Percentiles rank a stretch among this genome's conserved stretches.
phyloP scores from a whole-genome alignment of 495 filamentous ascomycete species.

The Penicillium pulvis region DNA sequence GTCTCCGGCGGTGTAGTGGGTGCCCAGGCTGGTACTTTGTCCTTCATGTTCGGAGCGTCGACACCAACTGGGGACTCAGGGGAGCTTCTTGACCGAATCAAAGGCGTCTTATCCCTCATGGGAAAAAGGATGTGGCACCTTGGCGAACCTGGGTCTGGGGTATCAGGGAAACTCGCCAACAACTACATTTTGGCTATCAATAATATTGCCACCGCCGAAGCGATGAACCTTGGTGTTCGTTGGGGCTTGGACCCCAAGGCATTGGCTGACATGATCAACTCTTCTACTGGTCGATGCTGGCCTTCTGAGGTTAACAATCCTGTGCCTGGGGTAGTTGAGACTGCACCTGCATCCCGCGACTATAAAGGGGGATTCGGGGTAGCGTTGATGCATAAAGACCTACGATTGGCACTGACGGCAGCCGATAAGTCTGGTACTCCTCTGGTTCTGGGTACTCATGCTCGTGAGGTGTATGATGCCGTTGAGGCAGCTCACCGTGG shows the following conservation, averaged over 20 bases:
- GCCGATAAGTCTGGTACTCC: constrained; percentile 67
- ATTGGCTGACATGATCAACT: constrained; percentile 79
- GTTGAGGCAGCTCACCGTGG: constrained; percentile 62
- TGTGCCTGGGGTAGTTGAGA: constrained; percentile 78
- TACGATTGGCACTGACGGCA: constrained; percentile 71
- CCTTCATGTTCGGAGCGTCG: constrained; percentile 84
- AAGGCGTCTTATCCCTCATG: constrained; percentile 71
- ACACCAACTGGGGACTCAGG: constrained; percentile 23
- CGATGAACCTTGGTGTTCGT: constrained; percentile 86
- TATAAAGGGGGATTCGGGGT: constrained; percentile 86
- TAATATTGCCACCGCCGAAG: constrained; percentile 90
- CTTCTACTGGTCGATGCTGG: constrained; percentile 87
- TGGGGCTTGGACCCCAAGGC: constrained; percentile 82
- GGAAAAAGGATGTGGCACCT: constrained; percentile 80
- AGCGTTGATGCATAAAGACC: constrained; percentile 81
- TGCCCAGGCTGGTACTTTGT: constrained; percentile 70
- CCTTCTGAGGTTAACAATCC: constrained; percentile 92
- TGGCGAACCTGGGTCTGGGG: constrained; percentile 75
- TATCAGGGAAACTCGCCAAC: constrained; percentile 87
- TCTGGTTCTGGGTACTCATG: constrained; percentile 64
- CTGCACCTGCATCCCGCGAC: constrained; percentile 68
- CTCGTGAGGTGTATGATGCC: constrained; percentile 67
- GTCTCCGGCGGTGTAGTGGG: constrained; percentile 89
- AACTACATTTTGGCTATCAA: constrained; percentile 91
- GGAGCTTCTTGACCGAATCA: constrained; percentile 60